Percentiles rank a stretch among this genome's conserved stretches.
Conservation (phyloP, 73 alveolate species). For the Uronychia setigera region DNA sequence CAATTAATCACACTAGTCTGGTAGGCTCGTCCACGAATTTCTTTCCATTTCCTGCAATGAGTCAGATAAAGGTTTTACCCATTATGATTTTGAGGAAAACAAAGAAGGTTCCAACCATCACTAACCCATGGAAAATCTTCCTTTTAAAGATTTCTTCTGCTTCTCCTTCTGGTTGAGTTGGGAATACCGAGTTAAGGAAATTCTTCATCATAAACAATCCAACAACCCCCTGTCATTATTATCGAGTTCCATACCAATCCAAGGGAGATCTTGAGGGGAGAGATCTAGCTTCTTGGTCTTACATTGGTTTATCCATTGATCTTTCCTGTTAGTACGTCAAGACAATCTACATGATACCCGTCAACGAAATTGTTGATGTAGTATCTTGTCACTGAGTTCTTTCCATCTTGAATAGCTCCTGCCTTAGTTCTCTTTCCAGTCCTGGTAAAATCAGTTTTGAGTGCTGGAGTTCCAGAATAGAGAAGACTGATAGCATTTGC, state of each 20-base stretch:
- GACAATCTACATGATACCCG: constrained; percentile 87
- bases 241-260: not conserved
- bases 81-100: not conserved
- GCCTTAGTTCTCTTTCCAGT: constrained; percentile 95
- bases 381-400: constrained; percentile 85
- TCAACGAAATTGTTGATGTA: constrained; percentile 93
- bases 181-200: not conserved
- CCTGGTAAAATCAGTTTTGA: constrained; percentile 97
- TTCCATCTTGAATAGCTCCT: constrained; percentile 94
- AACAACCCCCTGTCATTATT: not conserved
- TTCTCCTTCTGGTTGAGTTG: not conserved
- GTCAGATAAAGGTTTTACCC: constrained; percentile 1
- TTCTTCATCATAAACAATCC: not conserved
- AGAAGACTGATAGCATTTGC: constrained; percentile 90
- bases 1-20: constrained; percentile 5
- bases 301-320: not conserved
- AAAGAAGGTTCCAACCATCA: not conserved
- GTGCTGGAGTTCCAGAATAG: constrained; percentile 98
- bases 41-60: constrained; percentile 39
- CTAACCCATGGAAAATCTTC: not conserved
- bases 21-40: constrained; percentile 39
- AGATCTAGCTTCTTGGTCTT: not conserved
- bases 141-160: no score
- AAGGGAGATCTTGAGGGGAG: not conserved
- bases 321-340: constrained; percentile 65